Evolutionary conservation across 176 grass and related monocot genomes (phyloP).

Genomic region (Aechmea fasciata): DNA sequence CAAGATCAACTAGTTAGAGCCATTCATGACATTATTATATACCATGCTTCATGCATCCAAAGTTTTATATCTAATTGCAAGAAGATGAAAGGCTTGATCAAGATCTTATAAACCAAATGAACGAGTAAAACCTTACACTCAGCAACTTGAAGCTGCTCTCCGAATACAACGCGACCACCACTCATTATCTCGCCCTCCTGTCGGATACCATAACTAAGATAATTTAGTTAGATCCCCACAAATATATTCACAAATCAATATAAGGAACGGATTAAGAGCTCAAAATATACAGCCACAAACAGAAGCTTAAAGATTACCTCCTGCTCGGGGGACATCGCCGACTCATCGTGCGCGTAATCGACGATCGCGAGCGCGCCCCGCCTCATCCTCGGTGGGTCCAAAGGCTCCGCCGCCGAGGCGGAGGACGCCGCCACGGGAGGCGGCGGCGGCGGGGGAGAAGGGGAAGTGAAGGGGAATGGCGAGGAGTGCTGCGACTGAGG

Average conservation of each 20-base stretch:
- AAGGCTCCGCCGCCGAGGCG: constrained; percentile 7
- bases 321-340: constrained; percentile 68
- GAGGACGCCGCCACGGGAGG: constrained; percentile 11
- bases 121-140: constrained; percentile 22
- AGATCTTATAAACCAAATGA: background rate
- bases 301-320: constrained; percentile 31
- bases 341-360: constrained; percentile 87
- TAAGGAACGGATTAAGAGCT: background rate
- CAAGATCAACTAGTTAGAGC: background rate
- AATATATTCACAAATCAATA: constrained; percentile 7
- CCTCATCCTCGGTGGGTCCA: constrained; percentile 16
- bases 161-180: constrained; percentile 1
- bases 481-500: constrained; percentile 26
- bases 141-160: constrained; percentile 15
- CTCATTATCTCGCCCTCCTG: constrained; percentile 54
- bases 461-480: constrained; percentile 18
- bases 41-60: background rate
- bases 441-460: constrained; percentile 27
- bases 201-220: constrained; percentile 20
- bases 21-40: background rate
- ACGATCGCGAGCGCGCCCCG: constrained; percentile 56
- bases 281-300: constrained; percentile 4
- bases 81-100: background rate
- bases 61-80: background rate
- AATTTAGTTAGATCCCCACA: background rate